phyloP scores from a whole-genome alignment of 257 asterid species.

The Ocimum tenuiflorum region DNA sequence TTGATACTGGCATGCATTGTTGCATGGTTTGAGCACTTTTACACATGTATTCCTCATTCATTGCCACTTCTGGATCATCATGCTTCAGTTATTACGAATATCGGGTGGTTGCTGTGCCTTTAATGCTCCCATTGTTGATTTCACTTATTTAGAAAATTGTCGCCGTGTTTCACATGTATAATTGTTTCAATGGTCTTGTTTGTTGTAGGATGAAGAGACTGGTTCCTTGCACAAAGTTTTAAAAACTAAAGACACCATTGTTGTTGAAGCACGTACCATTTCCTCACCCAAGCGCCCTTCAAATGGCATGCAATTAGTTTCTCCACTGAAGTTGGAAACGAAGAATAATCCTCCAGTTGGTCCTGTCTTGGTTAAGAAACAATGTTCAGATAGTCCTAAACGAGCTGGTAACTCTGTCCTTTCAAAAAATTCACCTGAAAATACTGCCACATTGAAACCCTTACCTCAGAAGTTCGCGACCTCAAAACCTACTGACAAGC shows the following conservation, averaged over 20 bases:
- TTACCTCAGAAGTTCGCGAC: constrained; percentile 24
- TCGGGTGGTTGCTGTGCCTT: background rate
- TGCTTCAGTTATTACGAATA: background rate
- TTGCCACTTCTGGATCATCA: background rate
- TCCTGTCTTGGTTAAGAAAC: constrained; percentile 29
- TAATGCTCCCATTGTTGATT: background rate
- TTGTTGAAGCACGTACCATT: constrained; percentile 20
- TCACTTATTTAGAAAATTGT: no score
- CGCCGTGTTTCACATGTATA: background rate
- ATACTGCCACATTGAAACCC: constrained; percentile 29
- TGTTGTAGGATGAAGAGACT: constrained; percentile 43
- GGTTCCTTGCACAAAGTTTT: constrained; percentile 28
- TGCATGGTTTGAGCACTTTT: background rate
- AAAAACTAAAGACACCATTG: constrained; percentile 26
- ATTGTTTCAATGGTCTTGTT: constrained; percentile 13
- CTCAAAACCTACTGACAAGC: constrained; percentile 28
- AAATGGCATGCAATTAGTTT: constrained; percentile 22
- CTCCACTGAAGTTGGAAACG: constrained; percentile 29
- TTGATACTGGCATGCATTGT: background rate
- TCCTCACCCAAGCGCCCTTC: constrained; percentile 52
- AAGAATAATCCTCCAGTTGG: constrained; percentile 28
- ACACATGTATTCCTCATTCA: background rate
- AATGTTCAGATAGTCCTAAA: constrained; percentile 37
- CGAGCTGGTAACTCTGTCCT: constrained; percentile 28
- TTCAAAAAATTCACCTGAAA: constrained; percentile 30